Percentiles rank a stretch among this genome's conserved stretches.
These are phyloP conservation scores for Puccinia triticina DNA, from an alignment of 1,284 basidiomycete species.

Conservation along the genomic window DNA sequence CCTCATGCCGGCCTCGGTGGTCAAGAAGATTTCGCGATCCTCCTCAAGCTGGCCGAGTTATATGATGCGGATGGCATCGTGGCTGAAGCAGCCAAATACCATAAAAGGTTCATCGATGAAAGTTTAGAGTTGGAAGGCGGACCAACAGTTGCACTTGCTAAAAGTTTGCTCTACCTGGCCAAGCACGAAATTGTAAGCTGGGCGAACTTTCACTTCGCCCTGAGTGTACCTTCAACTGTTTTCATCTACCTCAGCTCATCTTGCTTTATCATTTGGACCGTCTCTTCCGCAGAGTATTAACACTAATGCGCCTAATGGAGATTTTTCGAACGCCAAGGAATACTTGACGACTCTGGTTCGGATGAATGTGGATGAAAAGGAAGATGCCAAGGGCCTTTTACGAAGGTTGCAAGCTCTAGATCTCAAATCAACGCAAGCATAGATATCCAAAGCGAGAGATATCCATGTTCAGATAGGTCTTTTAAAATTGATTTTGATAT, in stretches of 20 bases:
- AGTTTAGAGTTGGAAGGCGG: conserved; percentile 45
- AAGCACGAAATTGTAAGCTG: conserved; percentile 47
- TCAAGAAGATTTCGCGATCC: conserved; percentile 45
- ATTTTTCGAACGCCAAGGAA: conserved; percentile 43
- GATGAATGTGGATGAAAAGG: conserved; percentile 52
- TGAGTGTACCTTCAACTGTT: background rate
- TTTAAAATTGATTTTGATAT: background rate
- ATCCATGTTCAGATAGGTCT: background rate
- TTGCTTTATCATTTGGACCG: background rate
- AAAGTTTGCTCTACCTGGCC: conserved; percentile 50
- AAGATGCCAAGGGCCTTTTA: conserved; percentile 48
- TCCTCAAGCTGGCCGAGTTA: conserved; percentile 47
- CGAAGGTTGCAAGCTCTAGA: conserved; percentile 39
- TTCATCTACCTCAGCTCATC: conserved; percentile 3
- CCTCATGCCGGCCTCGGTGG: conserved; percentile 44
- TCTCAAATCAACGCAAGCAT: background rate
- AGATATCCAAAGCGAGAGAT: background rate
- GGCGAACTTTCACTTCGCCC: background rate
- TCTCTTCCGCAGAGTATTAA: conserved; percentile 16
- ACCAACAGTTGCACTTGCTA: conserved; percentile 46
- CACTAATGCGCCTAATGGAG: background rate
- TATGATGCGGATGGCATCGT: conserved; percentile 46
- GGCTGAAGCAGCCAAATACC: conserved; percentile 49
- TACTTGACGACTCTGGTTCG: conserved; percentile 41
- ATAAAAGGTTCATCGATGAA: conserved; percentile 47